A percentile compares a stretch with the other conserved stretches of the same genome.
Conservation (phyloP, 371 early-diverging fungal genomes). For the Caulochytrium protostelioides region DNA sequence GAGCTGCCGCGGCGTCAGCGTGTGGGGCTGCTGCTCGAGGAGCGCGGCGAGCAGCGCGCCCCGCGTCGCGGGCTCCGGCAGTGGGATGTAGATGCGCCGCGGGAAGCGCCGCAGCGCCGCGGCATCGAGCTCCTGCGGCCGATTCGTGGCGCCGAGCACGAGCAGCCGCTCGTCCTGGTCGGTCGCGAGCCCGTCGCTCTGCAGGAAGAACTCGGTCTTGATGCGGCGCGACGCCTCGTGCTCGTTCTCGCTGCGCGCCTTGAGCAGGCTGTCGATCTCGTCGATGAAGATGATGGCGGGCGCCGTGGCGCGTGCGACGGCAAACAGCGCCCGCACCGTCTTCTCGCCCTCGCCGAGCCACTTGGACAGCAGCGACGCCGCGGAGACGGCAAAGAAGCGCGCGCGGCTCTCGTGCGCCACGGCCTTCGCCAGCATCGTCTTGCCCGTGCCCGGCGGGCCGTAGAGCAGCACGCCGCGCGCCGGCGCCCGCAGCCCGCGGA, state of each 20-base stretch:
- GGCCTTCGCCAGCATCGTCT: slow-evolving; percentile 65
- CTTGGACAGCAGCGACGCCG: slow-evolving; percentile 89
- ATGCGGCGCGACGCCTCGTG: slow-evolving; percentile 53
- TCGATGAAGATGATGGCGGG: slow-evolving; percentile 45
- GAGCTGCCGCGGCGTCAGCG: slow-evolving; percentile 23
- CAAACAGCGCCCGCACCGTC: slow-evolving; percentile 43
- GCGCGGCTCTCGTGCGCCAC: slow-evolving; percentile 80
- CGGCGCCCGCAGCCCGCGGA: slow-evolving; percentile 50
- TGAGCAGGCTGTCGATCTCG: slow-evolving; percentile 46
- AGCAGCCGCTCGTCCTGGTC: slow-evolving; percentile 22
- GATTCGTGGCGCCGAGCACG: slow-evolving; percentile 40
- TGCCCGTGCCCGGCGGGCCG: slow-evolving; percentile 87
- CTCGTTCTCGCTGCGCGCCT: slow-evolving; percentile 45
- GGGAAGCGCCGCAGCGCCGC: slow-evolving; percentile 50
- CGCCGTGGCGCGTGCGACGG: slow-evolving; percentile 29
- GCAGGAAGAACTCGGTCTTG: slow-evolving; percentile 65
- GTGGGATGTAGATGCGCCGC: slow-evolving; percentile 47
- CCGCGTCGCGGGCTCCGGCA: slow-evolving; percentile 43
- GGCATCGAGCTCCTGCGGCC: slow-evolving; percentile 50
- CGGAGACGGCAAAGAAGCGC: slow-evolving; percentile 78
- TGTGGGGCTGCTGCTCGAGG: slow-evolving; percentile 24
- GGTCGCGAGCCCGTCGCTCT: slow-evolving; percentile 42
- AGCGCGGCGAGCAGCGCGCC: slow-evolving; percentile 27
- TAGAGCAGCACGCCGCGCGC: slow-evolving; percentile 41
- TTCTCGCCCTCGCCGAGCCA: slow-evolving; percentile 57